Evolutionary conservation across 1,284 basidiomycete genomes (phyloP).

Genomic region (Moesziomyces aphidis): DNA sequence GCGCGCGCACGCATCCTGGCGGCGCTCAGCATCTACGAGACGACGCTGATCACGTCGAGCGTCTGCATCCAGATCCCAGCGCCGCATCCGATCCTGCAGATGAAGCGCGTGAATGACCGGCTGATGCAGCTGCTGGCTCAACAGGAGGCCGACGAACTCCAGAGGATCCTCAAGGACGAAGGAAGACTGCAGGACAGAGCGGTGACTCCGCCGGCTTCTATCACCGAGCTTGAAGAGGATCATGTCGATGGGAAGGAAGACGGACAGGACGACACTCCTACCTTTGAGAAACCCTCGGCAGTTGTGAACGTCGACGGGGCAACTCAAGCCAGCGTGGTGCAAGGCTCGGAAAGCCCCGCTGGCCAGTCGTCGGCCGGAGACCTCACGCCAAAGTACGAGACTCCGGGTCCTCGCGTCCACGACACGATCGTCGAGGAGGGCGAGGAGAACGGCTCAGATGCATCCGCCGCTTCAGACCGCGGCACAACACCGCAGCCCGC

Average conservation of each 20-base stretch:
- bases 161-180: constrained; percentile 48
- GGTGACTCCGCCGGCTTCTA: constrained; percentile 22
- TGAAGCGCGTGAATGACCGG: constrained; percentile 52
- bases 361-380: constrained; percentile 19
- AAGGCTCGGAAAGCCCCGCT: constrained; percentile 1
- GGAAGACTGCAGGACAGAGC: constrained; percentile 34
- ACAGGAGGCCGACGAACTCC: constrained; percentile 45
- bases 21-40: constrained; percentile 52
- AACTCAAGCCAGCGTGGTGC: not conserved
- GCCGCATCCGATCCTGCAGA: constrained; percentile 49
- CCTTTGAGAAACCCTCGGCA: constrained; percentile 1
- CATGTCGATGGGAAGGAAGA: constrained; percentile 2
- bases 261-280: constrained; percentile 9
- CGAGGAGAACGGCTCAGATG: constrained; percentile 45
- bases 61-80: constrained; percentile 54
- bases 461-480: constrained; percentile 18
- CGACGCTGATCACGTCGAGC: constrained; percentile 55
- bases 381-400: constrained; percentile 30
- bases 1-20: constrained; percentile 38
- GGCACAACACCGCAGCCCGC: constrained; percentile 17
- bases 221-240: constrained; percentile 14
- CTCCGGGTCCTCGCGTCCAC: constrained; percentile 17
- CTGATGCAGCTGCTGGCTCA: constrained; percentile 47
- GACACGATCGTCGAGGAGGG: constrained; percentile 44
- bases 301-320: not conserved